Percentiles rank a stretch among this genome's conserved stretches.
phyloP scores from a whole-genome alignment of 176 grass and related monocot species.

The Ensete glaucum region DNA sequence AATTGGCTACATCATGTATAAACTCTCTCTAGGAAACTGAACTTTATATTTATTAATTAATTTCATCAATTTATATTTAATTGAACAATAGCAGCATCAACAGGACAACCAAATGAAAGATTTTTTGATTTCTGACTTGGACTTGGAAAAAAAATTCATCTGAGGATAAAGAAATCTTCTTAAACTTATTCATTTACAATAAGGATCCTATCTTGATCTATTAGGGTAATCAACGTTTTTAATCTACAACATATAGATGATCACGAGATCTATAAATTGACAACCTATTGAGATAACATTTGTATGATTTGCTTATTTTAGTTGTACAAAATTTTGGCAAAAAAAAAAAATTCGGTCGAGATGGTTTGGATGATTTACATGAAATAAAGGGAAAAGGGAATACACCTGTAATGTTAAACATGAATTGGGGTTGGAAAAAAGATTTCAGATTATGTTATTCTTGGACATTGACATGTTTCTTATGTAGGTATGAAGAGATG shows the following conservation, averaged over 20 bases:
- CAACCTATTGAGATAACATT: too few species aligned
- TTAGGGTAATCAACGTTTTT: too few species aligned
- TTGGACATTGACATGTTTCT: neutral
- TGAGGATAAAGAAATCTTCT: neutral
- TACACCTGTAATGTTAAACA: neutral
- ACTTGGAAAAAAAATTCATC: neutral
- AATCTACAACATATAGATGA: too few species aligned
- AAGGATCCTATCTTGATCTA: neutral
- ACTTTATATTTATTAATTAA: neutral
- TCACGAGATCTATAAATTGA: too few species aligned
- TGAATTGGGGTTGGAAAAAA: neutral
- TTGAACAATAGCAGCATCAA: neutral
- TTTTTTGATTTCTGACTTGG: neutral
- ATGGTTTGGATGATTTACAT: too few species aligned
- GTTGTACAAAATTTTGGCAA: too few species aligned
- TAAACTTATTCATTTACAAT: neutral
- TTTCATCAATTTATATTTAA: neutral
- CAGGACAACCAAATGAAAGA: neutral
- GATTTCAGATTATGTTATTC: neutral
- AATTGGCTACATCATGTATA: neutral
- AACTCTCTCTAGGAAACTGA: neutral
- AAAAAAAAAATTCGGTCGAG: too few species aligned
- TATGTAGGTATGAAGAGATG: constrained; percentile 43
- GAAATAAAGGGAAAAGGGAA: neutral
- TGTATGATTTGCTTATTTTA: too few species aligned